Evolutionary conservation across 208 protist species (phyloP), one percentile per base, ranked within the genome.

Genomic region (Leishmania tropica): DNA sequence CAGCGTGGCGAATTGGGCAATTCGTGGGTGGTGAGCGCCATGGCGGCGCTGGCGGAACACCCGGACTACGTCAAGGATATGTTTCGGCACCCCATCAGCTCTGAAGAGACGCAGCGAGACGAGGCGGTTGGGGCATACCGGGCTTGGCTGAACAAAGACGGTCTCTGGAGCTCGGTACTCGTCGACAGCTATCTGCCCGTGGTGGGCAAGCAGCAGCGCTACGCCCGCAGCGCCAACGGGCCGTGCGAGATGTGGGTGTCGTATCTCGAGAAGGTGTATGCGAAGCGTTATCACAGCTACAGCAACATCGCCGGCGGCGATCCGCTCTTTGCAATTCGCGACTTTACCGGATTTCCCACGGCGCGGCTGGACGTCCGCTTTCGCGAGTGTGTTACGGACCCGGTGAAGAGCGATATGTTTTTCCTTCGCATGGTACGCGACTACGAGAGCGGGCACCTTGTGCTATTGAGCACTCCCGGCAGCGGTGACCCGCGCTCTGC

Each of bases 101-200:
- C 89, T 6, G 88, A 89, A 48, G 78, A 82, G 40, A 87, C 83
- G 8, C 85, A 90, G 79, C 85, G 88, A 76, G 93, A 96, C 78
- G 87, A 86, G 54, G 83, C 86, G 51, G 64, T 80, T 71, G 90
- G 88, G 31, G 65, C 90, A 56, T 97, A 96, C 81, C 93, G 92
- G 42, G 93, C 96, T 35, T 91, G 85, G 42, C 51, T 98, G 53
- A 97, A 94, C 87, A 95, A 96, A 80, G 90, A 96, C 81, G 94
- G 94, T 21, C 95, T 92, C 89, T 98, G 93, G 94, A 85, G 78
- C 35, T 95, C 83, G 81, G 89, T 97, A 48, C 80, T 96, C 42
- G 88, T 98, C 62, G 96, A 98, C 83, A 91, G 96, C 87, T 96
- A 94, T 83, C 85, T 98, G 5, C 93, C 95, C 40, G 90, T 92